Evolutionary conservation across 78 protist genomes (phyloP), one percentile per base, ranked within the genome.

Genomic region (Creolimax fragrantissima): DNA sequence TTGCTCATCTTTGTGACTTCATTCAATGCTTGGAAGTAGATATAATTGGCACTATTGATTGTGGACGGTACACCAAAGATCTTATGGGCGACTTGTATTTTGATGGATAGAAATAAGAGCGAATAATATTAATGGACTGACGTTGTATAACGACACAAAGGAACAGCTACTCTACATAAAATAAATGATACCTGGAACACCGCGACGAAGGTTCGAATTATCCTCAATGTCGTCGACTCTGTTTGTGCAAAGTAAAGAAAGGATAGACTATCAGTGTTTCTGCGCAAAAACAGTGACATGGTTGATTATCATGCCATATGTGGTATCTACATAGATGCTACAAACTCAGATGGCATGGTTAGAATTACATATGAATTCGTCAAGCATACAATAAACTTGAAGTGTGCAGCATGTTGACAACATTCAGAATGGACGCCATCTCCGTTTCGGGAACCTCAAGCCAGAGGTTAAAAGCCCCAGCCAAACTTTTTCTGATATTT

Each of bases 221-320:
- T 98, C 99, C 92, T 98, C 97, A 5, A 98, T 96, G 91, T 98
- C 99, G 85, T 98, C 99, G 66, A 97, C 96, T 36, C 96, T 94
- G 91, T 4, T 17, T 3, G 5, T 36, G 2, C 35, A 44, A 47
- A 2, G n/a, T 42, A 35, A 3, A 3, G 7, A 5, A n/a, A 81
- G 3, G 85, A 37, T 6, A 43, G 42, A 11, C 43, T 3, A 3
- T 43, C 3, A 39, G 32, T 2, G 4, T 35, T 3, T 35, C 39
- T 58, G 74, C 11, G 74, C 39, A 58, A 17, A 58, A 17, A 11
- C 39, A 17, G 74, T 11, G 74, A 11, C 11, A 58, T n/a, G n/a
- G n/a, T n/a, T n/a, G n/a, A n/a, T n/a, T n/a, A n/a, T n/a, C n/a
- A n/a, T n/a, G n/a, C n/a, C n/a, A n/a, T n/a, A n/a, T n/a, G n/a